Base-by-base conservation (phyloP, 768 basidiomycete genomes). In the Lactifluus subvellereus region DNA sequence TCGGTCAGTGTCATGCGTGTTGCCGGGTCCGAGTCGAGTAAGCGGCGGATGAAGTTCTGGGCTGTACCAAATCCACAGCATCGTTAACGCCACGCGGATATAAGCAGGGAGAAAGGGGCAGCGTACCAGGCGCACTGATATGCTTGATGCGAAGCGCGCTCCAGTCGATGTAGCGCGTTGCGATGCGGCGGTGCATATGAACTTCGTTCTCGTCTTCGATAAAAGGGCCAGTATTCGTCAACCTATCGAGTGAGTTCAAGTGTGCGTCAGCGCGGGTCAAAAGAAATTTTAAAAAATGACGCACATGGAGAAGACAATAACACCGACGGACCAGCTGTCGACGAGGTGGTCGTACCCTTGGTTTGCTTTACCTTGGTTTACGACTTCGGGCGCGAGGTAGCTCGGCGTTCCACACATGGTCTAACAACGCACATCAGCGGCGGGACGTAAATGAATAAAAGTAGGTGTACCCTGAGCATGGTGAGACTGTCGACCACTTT, bases 401-500 rank as follows among this genome's bases (percentile, higher is more conserved):
- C 84, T 86, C 0, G 96, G 96, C 0, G 97, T 99, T 4, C 96
- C 96, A 69, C 96, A 98, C 89, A 95, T 92, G 0, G 95, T 96
- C 84, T 90, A 18, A 59, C 30, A 0, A 1, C 37, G 16, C 3
- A 18, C 8, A n/a, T 8, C 5, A 5, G 18, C 9, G 16, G 6
- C 16, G 27, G 4, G 7, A 33, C 8, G 6, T 43, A 43, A n/a
- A 45, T 18, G 42, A 52, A 43, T 2, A 37, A 13, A 11, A 27
- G 5, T 2, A 2, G 9, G n/a, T 84, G 16, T 66, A 92, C 91
- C 67, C 81, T 81, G 13, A 93, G 75, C 82, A 89, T 87, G 0
- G 89, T 92, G 67, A 84, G 71, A 66, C 84, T 86, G 66, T 91
- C 86, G 27, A 91, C 85, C n/a, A 88, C 84, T 72, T 98, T 99